phyloP scores from a whole-genome alignment of 2,329 filamentous ascomycete genomes.

The Alternaria brassicae region DNA sequence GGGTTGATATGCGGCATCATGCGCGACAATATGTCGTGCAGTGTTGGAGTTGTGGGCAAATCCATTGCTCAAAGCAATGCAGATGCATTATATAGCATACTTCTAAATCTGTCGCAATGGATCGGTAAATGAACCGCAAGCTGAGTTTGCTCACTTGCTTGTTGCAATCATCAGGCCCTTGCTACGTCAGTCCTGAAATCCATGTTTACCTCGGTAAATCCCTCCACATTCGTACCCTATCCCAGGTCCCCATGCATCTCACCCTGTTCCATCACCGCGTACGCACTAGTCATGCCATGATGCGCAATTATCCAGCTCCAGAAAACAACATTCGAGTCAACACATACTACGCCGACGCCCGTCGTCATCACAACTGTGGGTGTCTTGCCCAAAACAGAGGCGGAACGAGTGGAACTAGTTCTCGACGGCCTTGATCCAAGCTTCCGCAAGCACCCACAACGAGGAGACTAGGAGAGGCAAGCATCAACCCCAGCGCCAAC shows the following conservation, averaged over 20 bases:
- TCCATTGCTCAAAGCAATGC: neutral
- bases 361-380: conserved; percentile 2
- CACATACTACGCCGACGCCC: conserved; percentile 7
- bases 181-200: neutral
- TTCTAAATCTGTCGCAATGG: neutral
- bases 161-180: neutral
- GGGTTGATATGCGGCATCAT: neutral
- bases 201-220: conserved; percentile 3
- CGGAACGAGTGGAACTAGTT: conserved; percentile 12
- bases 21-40: neutral
- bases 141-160: neutral
- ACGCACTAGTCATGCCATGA: neutral
- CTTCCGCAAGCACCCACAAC: conserved; percentile 22
- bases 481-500: conserved; percentile 18
- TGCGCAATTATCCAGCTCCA: neutral
- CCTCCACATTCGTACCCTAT: neutral
- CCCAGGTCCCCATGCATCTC: neutral
- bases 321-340: neutral
- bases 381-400: conserved; percentile 21
- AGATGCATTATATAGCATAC: neutral
- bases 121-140: neutral
- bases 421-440: conserved; percentile 10
- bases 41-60: neutral
- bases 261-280: neutral
- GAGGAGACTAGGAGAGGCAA: conserved; percentile 1